Base-by-base conservation (phyloP, 208 protist species). In the Phytomonas sp. region DNA sequence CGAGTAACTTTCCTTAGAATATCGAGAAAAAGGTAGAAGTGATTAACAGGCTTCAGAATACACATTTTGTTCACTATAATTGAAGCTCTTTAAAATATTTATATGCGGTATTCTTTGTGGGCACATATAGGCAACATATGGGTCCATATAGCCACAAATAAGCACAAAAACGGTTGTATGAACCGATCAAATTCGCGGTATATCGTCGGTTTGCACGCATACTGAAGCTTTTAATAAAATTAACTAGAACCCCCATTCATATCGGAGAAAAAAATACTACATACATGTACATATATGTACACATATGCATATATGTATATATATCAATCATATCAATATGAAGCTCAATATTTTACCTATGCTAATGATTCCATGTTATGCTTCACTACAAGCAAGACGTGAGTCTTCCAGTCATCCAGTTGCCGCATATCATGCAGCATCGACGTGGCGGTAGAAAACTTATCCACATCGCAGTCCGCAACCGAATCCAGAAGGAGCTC, bases 341-440 rank as follows among this genome's bases (percentile, higher is more conserved):
- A 26, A 37, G 32, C 6, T 34, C 6, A 34, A 34, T 6, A 51
- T 46, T 46, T 7, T 56, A 46, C 66, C 84, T 67, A 92, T 66
- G 78, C 69, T 53, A 93, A 74, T 46, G 78, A 87, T 56, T 94
- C 84, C 76, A 96, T 88, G 73, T 96, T 94, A 67, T 91, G 74
- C 64, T 91, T 92, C 33, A 93, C 77, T 30, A 87, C 85, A 17
- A 96, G 80, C 62, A 96, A 70, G 37, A 91, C 80, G 67, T 94
- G 82, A 26, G 85, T 93, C 78, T 93, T 96, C 84, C 84, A 93
- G 43, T 92, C 88, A 74, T 94, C 87, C 34, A 94, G 73, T 78
- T 86, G 92, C 30, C 78, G 77, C 17, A 94, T 76, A 36, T 90
- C 84, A 26, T 89, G 69, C 29, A 93, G 77, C 20, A 93, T 78